phyloP scores from a whole-genome alignment of 345 rosid genomes.

The Hirschfeldia incana region DNA sequence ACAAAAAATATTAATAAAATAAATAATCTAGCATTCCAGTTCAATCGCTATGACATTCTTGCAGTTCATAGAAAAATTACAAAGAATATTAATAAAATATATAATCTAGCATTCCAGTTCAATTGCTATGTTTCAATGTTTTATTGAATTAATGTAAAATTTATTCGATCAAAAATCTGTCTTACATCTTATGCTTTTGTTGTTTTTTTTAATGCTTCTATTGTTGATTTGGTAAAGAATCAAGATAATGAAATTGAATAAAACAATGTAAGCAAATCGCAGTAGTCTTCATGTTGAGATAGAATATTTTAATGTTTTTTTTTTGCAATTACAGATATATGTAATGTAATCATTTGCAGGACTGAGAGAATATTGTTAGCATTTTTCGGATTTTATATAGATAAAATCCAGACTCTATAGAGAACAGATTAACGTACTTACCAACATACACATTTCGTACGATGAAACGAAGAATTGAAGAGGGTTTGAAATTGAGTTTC shows the following conservation, averaged over 20 bases:
- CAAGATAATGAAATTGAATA: too few relatives aligned
- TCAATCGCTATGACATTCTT: neutral
- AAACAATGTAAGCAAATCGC: too few relatives aligned
- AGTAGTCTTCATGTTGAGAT: too few relatives aligned
- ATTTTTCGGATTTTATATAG: neutral
- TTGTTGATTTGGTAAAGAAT: too few relatives aligned
- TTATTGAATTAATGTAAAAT: too few relatives aligned
- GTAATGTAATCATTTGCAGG: neutral
- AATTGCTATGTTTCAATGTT: too few relatives aligned
- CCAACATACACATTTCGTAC: constrained; percentile 57
- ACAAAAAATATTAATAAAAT: neutral
- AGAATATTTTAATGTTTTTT: neutral
- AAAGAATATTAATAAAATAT: too few relatives aligned
- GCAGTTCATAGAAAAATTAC: too few relatives aligned
- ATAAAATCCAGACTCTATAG: neutral
- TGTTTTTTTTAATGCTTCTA: too few relatives aligned
- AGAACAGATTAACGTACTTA: constrained; percentile 24
- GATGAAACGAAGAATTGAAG: constrained; percentile 51
- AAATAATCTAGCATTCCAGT: neutral
- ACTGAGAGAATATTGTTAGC: neutral
- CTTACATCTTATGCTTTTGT: too few relatives aligned
- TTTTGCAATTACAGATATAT: neutral
- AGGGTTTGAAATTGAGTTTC: constrained; percentile 53
- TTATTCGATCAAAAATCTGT: too few relatives aligned
- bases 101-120: too few relatives aligned